A percentile compares a stretch with the other conserved stretches of the same genome.
phyloP scores from a whole-genome alignment of 1,284 basidiomycete genomes.

The Macrocybe sp. region DNA sequence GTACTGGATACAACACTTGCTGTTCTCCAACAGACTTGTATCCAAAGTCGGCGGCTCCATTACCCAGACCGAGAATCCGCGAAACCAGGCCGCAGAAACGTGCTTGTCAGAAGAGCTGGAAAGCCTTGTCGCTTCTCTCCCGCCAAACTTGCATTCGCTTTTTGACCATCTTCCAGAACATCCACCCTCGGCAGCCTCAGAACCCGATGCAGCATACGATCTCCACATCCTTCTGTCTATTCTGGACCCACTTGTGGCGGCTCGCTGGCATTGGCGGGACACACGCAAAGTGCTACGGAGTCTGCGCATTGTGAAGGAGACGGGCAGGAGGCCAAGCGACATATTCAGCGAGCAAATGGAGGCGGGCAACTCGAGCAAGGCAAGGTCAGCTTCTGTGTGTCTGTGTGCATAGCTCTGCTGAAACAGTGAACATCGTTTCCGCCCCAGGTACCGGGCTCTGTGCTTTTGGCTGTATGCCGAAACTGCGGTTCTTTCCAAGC shows the following conservation, averaged over 20 bases:
- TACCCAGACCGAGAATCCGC: slow-evolving; percentile 1
- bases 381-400: slow-evolving; percentile 35
- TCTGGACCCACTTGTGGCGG: slow-evolving; percentile 76
- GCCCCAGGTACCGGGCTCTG: slow-evolving; percentile 71
- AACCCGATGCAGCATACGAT: slow-evolving; percentile 51
- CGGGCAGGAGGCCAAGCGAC: slow-evolving; percentile 63
- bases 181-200: slow-evolving; percentile 43
- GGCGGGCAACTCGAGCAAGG: slow-evolving; percentile 27
- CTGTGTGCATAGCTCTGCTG: too few relatives aligned
- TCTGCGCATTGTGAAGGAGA: slow-evolving; percentile 77
- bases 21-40: slow-evolving; percentile 71
- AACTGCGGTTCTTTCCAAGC: slow-evolving; percentile 53
- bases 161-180: slow-evolving; percentile 50
- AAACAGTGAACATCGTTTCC: too few relatives aligned
- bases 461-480: slow-evolving; percentile 93
- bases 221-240: slow-evolving; percentile 66
- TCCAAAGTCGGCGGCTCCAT: slow-evolving; percentile 10
- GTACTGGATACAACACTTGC: slow-evolving; percentile 95
- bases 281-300: slow-evolving; percentile 85
- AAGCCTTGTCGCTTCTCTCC: slow-evolving; percentile 36
- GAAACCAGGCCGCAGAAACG: neutral
- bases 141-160: slow-evolving; percentile 42
- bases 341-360: slow-evolving; percentile 63
- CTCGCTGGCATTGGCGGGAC: slow-evolving; percentile 95
- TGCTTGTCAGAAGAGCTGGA: slow-evolving; percentile 32